Base-by-base conservation (phyloP, 2,329 filamentous ascomycete species). In the Colletotrichum eremochloae region DNA sequence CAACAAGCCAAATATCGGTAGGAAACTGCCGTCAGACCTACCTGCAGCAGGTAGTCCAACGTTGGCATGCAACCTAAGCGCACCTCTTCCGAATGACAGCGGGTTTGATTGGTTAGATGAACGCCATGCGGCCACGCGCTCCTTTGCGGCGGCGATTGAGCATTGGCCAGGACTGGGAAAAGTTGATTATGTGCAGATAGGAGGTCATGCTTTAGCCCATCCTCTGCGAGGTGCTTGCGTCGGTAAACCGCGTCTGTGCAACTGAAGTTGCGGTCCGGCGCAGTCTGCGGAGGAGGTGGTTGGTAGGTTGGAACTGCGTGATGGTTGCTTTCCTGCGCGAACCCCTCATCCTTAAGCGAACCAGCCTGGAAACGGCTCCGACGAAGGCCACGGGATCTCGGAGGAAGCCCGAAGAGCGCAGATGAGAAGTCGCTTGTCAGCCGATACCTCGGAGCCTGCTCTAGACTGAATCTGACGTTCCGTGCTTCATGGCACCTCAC, bases 11-110 rank as follows among this genome's bases (percentile, higher is more conserved):
- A 24, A 38, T 12, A n/a, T 50, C 9, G 31, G 29, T 29, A 15
- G 24, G 14, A 66, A 33, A 20, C 65, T 44, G 65, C 38, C 48
- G 48, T 55, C 38, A 42, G 29, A 38, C 33, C 31, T 67, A n/a
- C 36, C 55, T 40, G 33, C 42, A 60, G 31, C 7, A 58, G 46
- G 46, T 8, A 63, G 61, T 53, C n/a, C 61, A 31, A 63, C 61
- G 24, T 63, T 55, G 29, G 63, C 67, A 67, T 70, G 63, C 67
- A 55, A 57, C 31, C 31, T 71, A 68, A 68, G 64, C 68, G 64
- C 68, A 31, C 60, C 3, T 15, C 29, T 9, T 46, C 36, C 31
- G 14, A 29, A 44, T 18, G 36, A 38, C 24, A 9, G 18, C 50
- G 20, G 38, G 15, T 20, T 15, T 38, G 40, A 72, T 71, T 72